Evolutionary conservation across 768 basidiomycete genomes (phyloP).

Genomic region (Paxillus rubicundulus): DNA sequence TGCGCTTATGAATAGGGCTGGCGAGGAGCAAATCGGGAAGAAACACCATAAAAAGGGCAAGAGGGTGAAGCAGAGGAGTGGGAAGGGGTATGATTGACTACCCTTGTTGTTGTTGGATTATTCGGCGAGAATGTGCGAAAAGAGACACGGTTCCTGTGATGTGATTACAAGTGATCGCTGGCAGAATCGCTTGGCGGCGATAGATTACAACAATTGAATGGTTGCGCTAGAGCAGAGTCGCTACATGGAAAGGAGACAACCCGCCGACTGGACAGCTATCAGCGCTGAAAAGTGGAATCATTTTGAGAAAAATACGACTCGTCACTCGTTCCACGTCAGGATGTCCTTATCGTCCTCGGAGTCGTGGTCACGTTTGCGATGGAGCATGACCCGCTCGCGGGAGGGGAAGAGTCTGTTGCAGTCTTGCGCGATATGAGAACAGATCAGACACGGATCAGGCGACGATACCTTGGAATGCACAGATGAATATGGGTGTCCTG

Average conservation of each 20-base stretch:
- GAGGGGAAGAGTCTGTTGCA: slow-evolving; percentile 74
- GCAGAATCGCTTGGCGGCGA: no score
- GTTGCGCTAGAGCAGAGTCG: neutral
- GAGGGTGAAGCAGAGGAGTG: slow-evolving; percentile 84
- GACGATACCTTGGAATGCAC: slow-evolving; percentile 53
- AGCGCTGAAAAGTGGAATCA: neutral
- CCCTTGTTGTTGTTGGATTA: neutral
- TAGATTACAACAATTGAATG: neutral
- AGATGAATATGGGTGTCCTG: slow-evolving; percentile 83
- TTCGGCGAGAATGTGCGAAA: neutral
- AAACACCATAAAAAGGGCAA: slow-evolving; percentile 85
- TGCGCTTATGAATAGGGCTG: slow-evolving; percentile 38
- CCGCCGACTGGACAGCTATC: neutral
- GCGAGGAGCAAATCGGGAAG: slow-evolving; percentile 49
- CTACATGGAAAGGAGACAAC: neutral
- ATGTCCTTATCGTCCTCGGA: slow-evolving; percentile 52
- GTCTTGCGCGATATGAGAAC: slow-evolving; percentile 34
- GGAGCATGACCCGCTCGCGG: slow-evolving; percentile 63
- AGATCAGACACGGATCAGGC: neutral
- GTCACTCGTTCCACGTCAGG: slow-evolving; percentile 70
- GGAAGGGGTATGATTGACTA: slow-evolving; percentile 80
- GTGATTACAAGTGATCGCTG: neutral
- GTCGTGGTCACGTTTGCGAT: slow-evolving; percentile 72
- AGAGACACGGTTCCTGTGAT: no score
- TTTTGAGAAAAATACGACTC: neutral